phyloP scores from a whole-genome alignment of 257 asterid species.

The Lithospermum erythrorhizon region DNA sequence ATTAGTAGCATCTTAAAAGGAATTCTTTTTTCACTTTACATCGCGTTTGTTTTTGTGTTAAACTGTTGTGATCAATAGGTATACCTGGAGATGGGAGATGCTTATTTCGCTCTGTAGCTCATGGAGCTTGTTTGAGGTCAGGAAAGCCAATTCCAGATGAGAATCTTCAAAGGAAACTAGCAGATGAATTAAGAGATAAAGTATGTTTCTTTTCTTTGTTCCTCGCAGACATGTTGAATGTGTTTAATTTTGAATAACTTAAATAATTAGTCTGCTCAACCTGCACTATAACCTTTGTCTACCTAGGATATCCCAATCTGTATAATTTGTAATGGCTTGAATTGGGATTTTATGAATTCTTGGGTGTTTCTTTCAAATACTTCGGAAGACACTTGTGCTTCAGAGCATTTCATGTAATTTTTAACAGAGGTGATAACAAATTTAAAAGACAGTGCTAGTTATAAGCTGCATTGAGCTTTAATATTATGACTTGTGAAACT shows the following conservation, averaged over 20 bases:
- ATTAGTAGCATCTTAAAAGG: not conserved
- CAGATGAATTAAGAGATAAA: constrained; percentile 72
- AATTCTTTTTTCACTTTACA: not conserved
- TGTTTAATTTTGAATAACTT: not conserved
- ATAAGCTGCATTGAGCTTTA: not conserved
- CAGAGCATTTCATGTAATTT: not conserved
- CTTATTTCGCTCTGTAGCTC: constrained; percentile 88
- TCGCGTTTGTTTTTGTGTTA: constrained; percentile 7
- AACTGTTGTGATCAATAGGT: constrained; percentile 34
- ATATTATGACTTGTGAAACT: constrained; percentile 9
- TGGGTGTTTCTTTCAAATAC: not conserved
- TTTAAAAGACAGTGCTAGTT: not conserved
- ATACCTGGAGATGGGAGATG: constrained; percentile 99
- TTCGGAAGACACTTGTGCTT: not conserved
- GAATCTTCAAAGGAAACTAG: constrained; percentile 59
- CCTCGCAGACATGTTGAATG: not conserved
- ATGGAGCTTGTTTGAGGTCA: constrained; percentile 77
- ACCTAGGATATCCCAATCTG: not conserved
- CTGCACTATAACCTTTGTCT: not conserved
- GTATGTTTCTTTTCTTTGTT: constrained; percentile 33
- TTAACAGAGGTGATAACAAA: no score
- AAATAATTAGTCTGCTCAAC: no score
- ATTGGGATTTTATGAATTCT: no score
- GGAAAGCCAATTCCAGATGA: constrained; percentile 75
- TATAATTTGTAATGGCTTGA: no score